Conservation (phyloP, 306 rosid species). For the Inga oerstediana region DNA sequence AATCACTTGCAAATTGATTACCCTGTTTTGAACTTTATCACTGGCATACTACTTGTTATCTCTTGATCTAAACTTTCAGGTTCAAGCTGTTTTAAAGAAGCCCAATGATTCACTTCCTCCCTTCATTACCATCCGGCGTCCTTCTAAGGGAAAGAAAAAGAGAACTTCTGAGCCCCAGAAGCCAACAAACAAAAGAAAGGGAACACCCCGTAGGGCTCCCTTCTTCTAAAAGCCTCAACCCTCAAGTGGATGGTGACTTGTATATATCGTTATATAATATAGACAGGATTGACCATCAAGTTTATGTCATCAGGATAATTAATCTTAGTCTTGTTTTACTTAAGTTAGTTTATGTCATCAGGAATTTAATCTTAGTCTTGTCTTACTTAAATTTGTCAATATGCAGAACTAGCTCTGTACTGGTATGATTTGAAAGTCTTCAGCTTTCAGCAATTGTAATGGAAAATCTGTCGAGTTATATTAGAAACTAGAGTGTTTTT, state of each 20-base stretch:
- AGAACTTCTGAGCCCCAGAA: neutral
- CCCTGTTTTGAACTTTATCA: conserved; percentile 1
- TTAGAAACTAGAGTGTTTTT: neutral
- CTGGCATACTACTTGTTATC: neutral
- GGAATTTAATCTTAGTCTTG: neutral
- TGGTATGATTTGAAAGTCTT: neutral
- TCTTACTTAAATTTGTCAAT: neutral
- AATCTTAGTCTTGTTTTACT: neutral
- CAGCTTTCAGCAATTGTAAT: neutral
- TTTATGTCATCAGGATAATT: conserved; percentile 2
- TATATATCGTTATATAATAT: neutral
- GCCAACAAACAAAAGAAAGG: conserved; percentile 43
- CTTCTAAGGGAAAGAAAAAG: neutral
- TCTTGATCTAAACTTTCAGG: conserved; percentile 41
- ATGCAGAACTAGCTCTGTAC: neutral
- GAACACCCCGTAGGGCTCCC: conserved; percentile 56
- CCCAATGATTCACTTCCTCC: conserved; percentile 39
- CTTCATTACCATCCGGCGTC: conserved; percentile 12
- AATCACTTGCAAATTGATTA: conserved; percentile 8
- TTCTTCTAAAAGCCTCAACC: conserved; percentile 34
- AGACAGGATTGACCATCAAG: neutral
- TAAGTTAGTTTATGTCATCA: neutral
- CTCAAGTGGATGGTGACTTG: neutral
- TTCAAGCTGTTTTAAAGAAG: conserved; percentile 28
- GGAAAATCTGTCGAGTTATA: neutral